phyloP scores from a whole-genome alignment of 495 filamentous ascomycete species.

The Aspergillus asperescens region DNA sequence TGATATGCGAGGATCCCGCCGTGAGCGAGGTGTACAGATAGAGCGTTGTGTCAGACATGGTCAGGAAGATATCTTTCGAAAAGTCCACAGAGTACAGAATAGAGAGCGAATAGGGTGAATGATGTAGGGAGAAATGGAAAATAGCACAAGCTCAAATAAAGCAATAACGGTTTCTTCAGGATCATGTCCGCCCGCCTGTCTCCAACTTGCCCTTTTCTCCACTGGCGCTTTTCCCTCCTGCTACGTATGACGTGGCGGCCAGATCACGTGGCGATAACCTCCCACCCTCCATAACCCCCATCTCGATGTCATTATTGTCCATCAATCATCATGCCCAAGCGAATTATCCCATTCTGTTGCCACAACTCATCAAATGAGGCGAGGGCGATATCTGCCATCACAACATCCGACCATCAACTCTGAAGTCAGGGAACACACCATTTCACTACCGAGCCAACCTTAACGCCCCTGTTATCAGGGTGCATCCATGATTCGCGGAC shows the following conservation, averaged over 20 bases:
- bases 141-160: background rate
- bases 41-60: conserved; percentile 64
- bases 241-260: background rate
- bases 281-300: background rate
- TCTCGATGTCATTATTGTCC: background rate
- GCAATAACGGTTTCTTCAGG: background rate
- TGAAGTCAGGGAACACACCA: background rate
- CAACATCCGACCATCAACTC: background rate
- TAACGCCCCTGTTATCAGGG: background rate
- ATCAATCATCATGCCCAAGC: background rate
- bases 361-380: background rate
- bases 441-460: background rate
- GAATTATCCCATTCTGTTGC: background rate
- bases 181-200: background rate
- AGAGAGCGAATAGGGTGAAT: background rate
- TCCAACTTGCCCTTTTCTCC: background rate
- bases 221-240: background rate
- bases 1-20: conserved; percentile 94
- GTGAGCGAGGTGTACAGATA: conserved; percentile 94
- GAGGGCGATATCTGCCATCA: background rate
- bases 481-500: background rate
- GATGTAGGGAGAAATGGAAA: background rate
- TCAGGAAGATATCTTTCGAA: background rate
- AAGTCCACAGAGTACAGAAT: background rate
- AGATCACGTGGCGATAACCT: background rate